A percentile compares a stretch with the other conserved stretches of the same genome.
Evolutionary conservation across 2,329 filamentous ascomycete genomes (phyloP).

Genomic region (Aspergillus ustus): DNA sequence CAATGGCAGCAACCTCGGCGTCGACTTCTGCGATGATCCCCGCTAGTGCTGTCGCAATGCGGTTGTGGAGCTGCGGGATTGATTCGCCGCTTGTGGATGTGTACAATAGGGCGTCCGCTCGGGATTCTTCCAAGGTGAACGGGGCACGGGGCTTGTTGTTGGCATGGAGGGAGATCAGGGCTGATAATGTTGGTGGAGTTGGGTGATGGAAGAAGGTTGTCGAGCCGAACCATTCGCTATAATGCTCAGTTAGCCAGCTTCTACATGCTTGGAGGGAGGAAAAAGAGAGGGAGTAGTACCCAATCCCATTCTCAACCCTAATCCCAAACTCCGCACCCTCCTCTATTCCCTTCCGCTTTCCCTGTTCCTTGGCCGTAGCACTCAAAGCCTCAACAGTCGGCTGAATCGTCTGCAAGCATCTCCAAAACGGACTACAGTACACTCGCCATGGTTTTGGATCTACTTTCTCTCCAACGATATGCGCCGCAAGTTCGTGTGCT

Average conservation of each 20-base stretch:
- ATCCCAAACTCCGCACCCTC: slow-evolving; percentile 44
- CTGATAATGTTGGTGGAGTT: slow-evolving; percentile 66
- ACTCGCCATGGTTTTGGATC: slow-evolving; percentile 56
- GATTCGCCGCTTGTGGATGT: slow-evolving; percentile 79
- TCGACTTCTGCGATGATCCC: slow-evolving; percentile 76
- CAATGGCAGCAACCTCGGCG: slow-evolving; percentile 47
- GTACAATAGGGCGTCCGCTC: slow-evolving; percentile 60
- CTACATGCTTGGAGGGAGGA: not conserved
- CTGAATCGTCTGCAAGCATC: slow-evolving; percentile 81
- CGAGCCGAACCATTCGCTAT: slow-evolving; percentile 82
- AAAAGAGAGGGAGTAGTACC: slow-evolving; percentile 39
- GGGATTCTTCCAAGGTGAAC: slow-evolving; percentile 45
- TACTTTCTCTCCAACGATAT: slow-evolving; percentile 37
- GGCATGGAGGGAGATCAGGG: slow-evolving; percentile 56
- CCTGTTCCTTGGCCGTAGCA: not conserved
- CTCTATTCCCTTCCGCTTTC: slow-evolving; percentile 36
- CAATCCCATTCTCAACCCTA: slow-evolving; percentile 57
- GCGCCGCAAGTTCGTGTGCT: slow-evolving; percentile 71
- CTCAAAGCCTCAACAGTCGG: slow-evolving; percentile 59
- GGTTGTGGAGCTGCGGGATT: slow-evolving; percentile 77
- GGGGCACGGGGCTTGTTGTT: not conserved
- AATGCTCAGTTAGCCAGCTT: not conserved
- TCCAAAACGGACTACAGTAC: slow-evolving; percentile 85
- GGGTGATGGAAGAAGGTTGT: slow-evolving; percentile 83
- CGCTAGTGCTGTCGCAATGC: slow-evolving; percentile 71